phyloP scores from a whole-genome alignment of 257 asterid species.

The Orobanche coerulescens region DNA sequence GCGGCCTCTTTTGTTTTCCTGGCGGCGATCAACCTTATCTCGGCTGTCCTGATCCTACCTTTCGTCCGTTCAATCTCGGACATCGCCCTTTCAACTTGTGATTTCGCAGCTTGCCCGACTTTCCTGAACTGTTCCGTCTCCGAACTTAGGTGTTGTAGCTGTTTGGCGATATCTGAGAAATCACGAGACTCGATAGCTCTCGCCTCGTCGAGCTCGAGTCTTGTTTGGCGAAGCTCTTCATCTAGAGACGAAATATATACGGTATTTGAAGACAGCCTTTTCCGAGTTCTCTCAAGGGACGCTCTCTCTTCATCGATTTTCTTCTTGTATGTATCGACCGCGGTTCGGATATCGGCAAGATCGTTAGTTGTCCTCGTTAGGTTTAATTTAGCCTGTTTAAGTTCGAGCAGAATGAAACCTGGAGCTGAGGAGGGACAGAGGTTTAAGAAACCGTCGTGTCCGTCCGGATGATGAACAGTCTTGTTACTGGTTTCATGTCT shows the following conservation, averaged over 20 bases:
- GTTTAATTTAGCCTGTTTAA: constrained; percentile 71
- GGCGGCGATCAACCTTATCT: constrained; percentile 54
- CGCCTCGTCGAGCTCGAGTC: constrained; percentile 32
- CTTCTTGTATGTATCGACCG: constrained; percentile 59
- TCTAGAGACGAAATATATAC: constrained; percentile 49
- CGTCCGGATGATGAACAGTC: constrained; percentile 10
- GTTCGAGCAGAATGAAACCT: constrained; percentile 54
- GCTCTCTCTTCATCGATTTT: constrained; percentile 74
- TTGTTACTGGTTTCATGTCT: no score
- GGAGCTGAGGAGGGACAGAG: constrained; percentile 53
- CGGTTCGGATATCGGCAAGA: constrained; percentile 69
- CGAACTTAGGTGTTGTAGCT: constrained; percentile 56
- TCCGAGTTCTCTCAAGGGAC: constrained; percentile 76
- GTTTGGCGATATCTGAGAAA: constrained; percentile 39
- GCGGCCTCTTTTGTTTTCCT: constrained; percentile 90
- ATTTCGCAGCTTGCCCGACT: constrained; percentile 59
- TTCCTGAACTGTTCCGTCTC: constrained; percentile 65
- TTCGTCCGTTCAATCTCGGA: constrained; percentile 54
- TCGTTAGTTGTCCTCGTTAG: constrained; percentile 53
- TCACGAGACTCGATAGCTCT: constrained; percentile 31
- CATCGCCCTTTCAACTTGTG: constrained; percentile 47
- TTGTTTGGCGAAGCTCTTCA: constrained; percentile 50
- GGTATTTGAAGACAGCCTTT: constrained; percentile 43
- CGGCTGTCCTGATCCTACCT: constrained; percentile 13
- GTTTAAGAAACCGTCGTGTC: constrained; percentile 14